Base-by-base conservation (phyloP, 257 asterid genomes). In the Pogostemon cablin region DNA sequence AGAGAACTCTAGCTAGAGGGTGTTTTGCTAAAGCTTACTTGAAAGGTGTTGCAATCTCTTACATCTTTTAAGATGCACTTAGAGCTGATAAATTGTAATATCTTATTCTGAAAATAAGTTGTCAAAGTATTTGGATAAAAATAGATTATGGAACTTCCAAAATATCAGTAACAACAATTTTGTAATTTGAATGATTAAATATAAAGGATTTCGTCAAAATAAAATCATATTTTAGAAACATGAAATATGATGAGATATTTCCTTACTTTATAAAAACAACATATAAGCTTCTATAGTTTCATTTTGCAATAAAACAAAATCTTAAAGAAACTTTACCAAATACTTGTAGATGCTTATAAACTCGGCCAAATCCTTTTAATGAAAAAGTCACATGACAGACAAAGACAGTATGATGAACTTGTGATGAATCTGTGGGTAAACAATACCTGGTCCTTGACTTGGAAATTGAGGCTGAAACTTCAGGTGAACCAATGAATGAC, bases 401-500 rank as follows among this genome's bases (percentile, higher is more conserved):
- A 17, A 35, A 68, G 9, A 9, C 56, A 38, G 71, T 44, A 39
- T 38, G 17, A 52, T 25, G 32, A 25, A 25, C 32, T 25, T 25
- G 32, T 8, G 75, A 75, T 52, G 12, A 72, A 40, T 64, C 42
- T 52, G 67, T 54, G 41, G 43, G 41, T 9, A 47, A 58, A 60
- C 52, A 5, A 57, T 81, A 91, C 98, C 96, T 93, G 78, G 88
- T 86, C 71, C 62, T 77, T 55, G 97, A 89, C 75, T 75, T 85
- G 61, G 53, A 54, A 72, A 91, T 65, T 53, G 73, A 66, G 62
- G 81, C 78, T 44, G 86, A 75, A 73, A 88, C 91, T 54, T 77
- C 62, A 5, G 80, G 57, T 40, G 96, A 72, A 69, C 20, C 78
- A 47, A 93, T 43, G 78, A 89, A 91, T 25, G 75, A 74, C 68